Percentiles rank a stretch among this genome's conserved stretches.
These are phyloP conservation scores for Sutorius australiensis DNA, from an alignment of 768 basidiomycete species.

Conservation along the genomic window DNA sequence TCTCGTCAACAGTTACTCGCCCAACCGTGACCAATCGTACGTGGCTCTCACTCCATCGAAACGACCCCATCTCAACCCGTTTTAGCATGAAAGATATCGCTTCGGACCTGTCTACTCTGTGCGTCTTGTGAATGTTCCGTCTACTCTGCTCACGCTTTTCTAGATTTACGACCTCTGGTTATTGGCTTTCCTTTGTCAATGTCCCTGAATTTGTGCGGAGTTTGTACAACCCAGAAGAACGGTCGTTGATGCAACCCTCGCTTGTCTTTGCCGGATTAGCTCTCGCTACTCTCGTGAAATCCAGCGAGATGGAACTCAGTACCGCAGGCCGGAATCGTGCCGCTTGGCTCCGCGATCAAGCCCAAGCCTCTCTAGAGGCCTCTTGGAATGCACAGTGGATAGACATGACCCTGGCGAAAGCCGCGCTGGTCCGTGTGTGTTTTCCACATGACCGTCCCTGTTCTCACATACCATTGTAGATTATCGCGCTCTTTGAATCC, in stretches of 20 bases:
- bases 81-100: conserved; percentile 47
- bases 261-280: conserved; percentile 68
- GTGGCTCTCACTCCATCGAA: conserved; percentile 6
- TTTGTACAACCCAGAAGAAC: conserved; percentile 49
- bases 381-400: conserved; percentile 51
- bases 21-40: conserved; percentile 42
- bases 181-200: conserved; percentile 70
- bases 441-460: neutral
- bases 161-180: conserved; percentile 61
- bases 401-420: conserved; percentile 66
- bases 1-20: conserved; percentile 41
- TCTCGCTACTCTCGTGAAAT: conserved; percentile 67
- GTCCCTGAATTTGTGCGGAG: conserved; percentile 49
- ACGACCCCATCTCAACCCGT: conserved; percentile 1
- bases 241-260: conserved; percentile 61
- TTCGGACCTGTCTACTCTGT: conserved; percentile 53
- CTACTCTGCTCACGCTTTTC: conserved; percentile 1
- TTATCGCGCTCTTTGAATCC: conserved; percentile 73
- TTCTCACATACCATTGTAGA: conserved; percentile 38
- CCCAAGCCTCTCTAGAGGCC: conserved; percentile 49
- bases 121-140: conserved; percentile 17
- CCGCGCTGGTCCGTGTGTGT: conserved; percentile 53
- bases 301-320: conserved; percentile 62
- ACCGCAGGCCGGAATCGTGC: conserved; percentile 54
- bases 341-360: conserved; percentile 51